Base-by-base conservation (phyloP, 176 grass and related monocot species). In the Hordeum vulgare region DNA sequence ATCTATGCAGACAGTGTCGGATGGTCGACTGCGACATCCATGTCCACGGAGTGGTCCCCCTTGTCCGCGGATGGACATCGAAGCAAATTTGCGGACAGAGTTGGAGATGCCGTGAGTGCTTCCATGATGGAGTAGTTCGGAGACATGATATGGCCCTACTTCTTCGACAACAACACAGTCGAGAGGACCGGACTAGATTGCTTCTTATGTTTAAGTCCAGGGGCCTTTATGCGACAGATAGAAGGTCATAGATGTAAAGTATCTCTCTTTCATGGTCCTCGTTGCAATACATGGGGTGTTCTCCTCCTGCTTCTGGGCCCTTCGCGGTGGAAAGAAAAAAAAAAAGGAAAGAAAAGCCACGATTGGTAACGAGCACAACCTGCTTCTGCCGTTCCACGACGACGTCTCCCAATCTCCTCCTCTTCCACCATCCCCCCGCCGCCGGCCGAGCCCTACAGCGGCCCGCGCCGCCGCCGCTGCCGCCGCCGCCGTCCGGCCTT, bases 311-410 rank as follows among this genome's bases (percentile, higher is more conserved):
- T 49, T 51, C 4, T 61, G 56, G 56, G 56, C 21, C 56, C 21
- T 24, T 60, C 57, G 57, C n/a, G 42, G 29, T 20, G 28, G 8
- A 27, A 51, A 10, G 28, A 45, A 21, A 51, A 11, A 18, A 25
- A 13, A 7, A 26, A n/a, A n/a, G n/a, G 25, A 74, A 45, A 71
- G 57, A 71, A 53, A 74, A 74, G 15, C 18, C 28, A 45, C 71
- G 71, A 74, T 74, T 74, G 71, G 53, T 74, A 74, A 74, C 71
- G 44, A 74, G 71, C 71, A 74, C 26, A 33, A 21, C 15, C 71
- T 74, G 42, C 41, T 74, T 53, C 70, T 47, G 49, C 70, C 41
- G 70, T 73, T 47, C 71, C 71, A 74, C 71, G 71, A 44, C 42
- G 44, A 53, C 42, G 71, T 28, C 41, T 73, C 14, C 71, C 44